Evolutionary conservation across 179 eudicot genomes (phyloP), one percentile per base, ranked within the genome.

Genomic region (Drosera spatulata): DNA sequence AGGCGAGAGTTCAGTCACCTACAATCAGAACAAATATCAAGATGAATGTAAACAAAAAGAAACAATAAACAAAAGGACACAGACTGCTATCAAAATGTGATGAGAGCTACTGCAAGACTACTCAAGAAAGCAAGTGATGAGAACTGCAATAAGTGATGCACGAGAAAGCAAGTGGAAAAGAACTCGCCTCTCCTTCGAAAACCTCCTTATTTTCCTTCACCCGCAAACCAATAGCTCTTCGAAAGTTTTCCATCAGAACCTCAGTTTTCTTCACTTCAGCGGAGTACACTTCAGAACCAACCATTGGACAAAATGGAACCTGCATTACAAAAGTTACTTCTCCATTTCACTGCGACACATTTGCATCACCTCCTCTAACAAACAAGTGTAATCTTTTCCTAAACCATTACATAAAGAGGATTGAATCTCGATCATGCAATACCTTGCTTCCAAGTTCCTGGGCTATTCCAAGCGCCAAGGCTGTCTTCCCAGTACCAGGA

Each of bases 291-390:
- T 91, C 98, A 43, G 98, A 91, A 41, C 98, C 98, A 66, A 91
- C 98, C 98, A 91, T 91, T 54, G 98, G 98, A 71, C 96, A 91
- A 62, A 91, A 91, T 2, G 98, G 93, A 65, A 91, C 98, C 98
- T 88, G 63, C 55, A 64, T 61, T 13, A 50, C 4, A 37, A 15
- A 39, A 15, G 37, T 45, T 60, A 15, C 39, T 42, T 53, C 33
- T 22, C 44, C 37, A n/a, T 11, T 10, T 14, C 10, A 58, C 52
- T 60, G 43, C 33, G 33, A 22, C 33, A 22, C 33, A 22, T 22
- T 22, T 22, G 33, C 33, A 22, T 22, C 33, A 22, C 33, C 33
- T 22, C 33, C 33, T 22, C 33, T 22, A 22, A 22, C 33, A 22
- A 22, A 22, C 33, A 22, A 22, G 33, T 22, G 33, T 0, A 22